Base-by-base conservation (phyloP, 2,329 filamentous ascomycete genomes). In the Diaporthe capsici region DNA sequence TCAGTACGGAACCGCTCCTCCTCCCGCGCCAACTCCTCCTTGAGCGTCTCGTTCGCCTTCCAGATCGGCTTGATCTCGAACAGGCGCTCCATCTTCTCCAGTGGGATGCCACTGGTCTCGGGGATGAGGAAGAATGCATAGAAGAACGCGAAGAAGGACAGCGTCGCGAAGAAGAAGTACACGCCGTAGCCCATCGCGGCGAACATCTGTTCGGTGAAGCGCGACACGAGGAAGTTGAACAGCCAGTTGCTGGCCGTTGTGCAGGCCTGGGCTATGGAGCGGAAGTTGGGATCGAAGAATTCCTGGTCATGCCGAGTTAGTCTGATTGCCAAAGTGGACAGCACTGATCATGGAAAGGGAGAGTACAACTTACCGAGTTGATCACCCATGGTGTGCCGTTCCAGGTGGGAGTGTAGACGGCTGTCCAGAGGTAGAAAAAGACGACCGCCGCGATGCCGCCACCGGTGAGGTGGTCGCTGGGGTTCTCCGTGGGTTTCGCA, bases 381-480 rank as follows among this genome's bases (percentile, higher is more conserved):
- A 94, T 85, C 28, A 95, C 92, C 94, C 94, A 95, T 0, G 93
- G 93, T 0, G 92, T 94, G 2, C 92, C 92, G 80, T 94, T 94
- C 92, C 92, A 94, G 0, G 90, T 89, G 0, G 90, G 92, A 0
- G 92, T 94, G 84, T 95, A 95, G 82, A 92, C 92, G 0, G 89
- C 90, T 0, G 93, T 94, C 91, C 92, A 94, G 0, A 94, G 87
- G 80, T 94, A 94, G 85, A 94, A 94, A 86, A 94, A 94, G 83
- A 92, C 91, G 75, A 93, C 88, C 49, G 91, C 91, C 0, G 90
- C 89, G 73, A 91, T 90, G 22, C 91, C 91, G 31, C 80, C 83
- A 1, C 80, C 68, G 28, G 79, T 78, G 55, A 84, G 76, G n/a
- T 77, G 61, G 13, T 78, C 81, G 2, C 81, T 49, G 58, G 75